These are phyloP conservation scores for Plenodomus lindquistii DNA, from an alignment of 2,329 filamentous ascomycete genomes.

Conservation along the genomic window DNA sequence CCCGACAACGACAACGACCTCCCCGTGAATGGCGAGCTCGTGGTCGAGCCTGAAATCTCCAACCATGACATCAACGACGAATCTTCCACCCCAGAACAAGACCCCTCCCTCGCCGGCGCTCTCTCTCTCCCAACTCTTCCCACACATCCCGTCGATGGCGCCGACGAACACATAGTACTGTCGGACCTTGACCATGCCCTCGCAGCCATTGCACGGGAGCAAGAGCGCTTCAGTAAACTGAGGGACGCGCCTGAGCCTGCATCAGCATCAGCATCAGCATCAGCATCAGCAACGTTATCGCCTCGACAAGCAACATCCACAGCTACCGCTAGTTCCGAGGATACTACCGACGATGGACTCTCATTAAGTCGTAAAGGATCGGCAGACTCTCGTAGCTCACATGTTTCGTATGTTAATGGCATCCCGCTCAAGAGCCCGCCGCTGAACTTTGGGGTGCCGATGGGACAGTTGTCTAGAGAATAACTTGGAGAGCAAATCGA, in stretches of 20 bases:
- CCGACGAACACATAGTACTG: slow-evolving; percentile 34
- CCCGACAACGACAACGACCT: slow-evolving; percentile 15
- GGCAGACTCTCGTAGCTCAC: slow-evolving; percentile 18
- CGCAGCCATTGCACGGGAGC: slow-evolving; percentile 28
- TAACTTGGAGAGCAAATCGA: neutral
- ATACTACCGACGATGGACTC: slow-evolving; percentile 3
- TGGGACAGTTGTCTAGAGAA: slow-evolving; percentile 28
- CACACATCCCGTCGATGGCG: slow-evolving; percentile 34
- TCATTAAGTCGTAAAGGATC: slow-evolving; percentile 29
- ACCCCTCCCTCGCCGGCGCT: slow-evolving; percentile 32
- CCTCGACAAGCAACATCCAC: neutral
- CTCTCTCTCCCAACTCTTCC: slow-evolving; percentile 41
- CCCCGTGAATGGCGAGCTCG: slow-evolving; percentile 3
- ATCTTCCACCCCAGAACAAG: slow-evolving; percentile 21
- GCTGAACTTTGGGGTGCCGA: slow-evolving; percentile 41
- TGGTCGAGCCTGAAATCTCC: slow-evolving; percentile 6
- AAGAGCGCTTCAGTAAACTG: slow-evolving; percentile 20
- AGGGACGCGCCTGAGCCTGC: slow-evolving; percentile 18
- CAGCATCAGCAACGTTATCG: neutral
- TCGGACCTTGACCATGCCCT: slow-evolving; percentile 31
- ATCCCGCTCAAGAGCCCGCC: slow-evolving; percentile 41
- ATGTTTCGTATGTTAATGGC: slow-evolving; percentile 34
- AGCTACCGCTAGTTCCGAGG: neutral
- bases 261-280: neutral
- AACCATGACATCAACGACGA: slow-evolving; percentile 7